phyloP scores from a whole-genome alignment of 1,284 basidiomycete genomes.

The Cutaneotrichosporon dermatis region DNA sequence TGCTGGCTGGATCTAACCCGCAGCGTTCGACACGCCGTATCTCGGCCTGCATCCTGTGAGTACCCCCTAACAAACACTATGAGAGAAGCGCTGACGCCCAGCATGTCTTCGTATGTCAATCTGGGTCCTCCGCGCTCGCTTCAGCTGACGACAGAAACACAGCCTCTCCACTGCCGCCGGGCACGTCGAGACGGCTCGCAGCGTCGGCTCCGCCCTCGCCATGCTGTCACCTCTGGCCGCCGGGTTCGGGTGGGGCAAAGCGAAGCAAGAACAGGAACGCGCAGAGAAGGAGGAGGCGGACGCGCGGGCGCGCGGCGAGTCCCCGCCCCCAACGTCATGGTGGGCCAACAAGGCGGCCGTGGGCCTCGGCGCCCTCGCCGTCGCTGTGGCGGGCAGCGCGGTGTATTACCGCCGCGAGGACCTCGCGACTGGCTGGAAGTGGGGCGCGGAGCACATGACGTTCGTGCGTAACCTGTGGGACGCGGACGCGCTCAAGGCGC shows the following conservation, averaged over 20 bases:
- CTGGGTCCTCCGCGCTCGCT: not conserved
- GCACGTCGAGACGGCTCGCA: constrained; percentile 64
- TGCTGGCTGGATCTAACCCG: not conserved
- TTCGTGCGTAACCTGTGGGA: constrained; percentile 89
- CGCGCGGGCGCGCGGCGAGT: not conserved
- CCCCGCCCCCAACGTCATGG: constrained; percentile 8
- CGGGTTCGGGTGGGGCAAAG: constrained; percentile 45
- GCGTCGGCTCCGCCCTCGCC: constrained; percentile 52
- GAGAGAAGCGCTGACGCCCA: constrained; percentile 12
- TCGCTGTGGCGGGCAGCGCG: constrained; percentile 78
- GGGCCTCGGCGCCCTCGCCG: constrained; percentile 57
- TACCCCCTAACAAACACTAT: not conserved
- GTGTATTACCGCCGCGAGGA: constrained; percentile 71
- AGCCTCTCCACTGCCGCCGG: constrained; percentile 69
- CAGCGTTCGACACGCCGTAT: constrained; percentile 92
- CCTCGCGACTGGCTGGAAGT: constrained; percentile 65
- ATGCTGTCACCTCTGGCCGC: constrained; percentile 56
- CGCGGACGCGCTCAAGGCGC: constrained; percentile 58
- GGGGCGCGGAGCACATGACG: constrained; percentile 82
- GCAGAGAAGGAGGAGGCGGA: not conserved
- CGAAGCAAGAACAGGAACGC: constrained; percentile 9
- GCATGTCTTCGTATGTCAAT: constrained; percentile 36
- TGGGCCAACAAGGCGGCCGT: constrained; percentile 27
- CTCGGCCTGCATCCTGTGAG: constrained; percentile 72
- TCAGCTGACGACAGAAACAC: constrained; percentile 56